phyloP scores from a whole-genome alignment of 352 stramenopile genomes.

The Phytophthora kernoviae region DNA sequence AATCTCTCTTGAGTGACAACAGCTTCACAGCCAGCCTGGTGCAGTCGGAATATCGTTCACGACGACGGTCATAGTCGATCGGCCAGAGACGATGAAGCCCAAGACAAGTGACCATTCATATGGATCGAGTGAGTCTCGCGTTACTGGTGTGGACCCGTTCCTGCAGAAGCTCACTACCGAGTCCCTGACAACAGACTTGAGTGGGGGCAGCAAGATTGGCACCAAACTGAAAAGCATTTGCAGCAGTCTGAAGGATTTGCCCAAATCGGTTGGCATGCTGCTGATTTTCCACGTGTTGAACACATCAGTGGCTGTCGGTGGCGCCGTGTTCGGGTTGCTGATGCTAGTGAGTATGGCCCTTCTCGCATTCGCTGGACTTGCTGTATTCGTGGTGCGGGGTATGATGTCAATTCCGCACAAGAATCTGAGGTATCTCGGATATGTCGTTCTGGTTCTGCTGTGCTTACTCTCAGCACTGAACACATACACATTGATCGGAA shows the following conservation, averaged over 20 bases:
- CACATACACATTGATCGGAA: conserved; percentile 5
- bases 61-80: neutral
- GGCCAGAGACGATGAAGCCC: neutral
- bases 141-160: neutral
- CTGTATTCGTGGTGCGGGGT: neutral
- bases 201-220: too few relatives aligned
- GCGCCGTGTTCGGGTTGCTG: conserved; percentile 6
- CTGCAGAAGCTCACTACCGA: neutral
- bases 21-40: too few relatives aligned
- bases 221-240: neutral
- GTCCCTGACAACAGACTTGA: neutral
- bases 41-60: too few relatives aligned
- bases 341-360: conserved; percentile 16
- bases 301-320: conserved; percentile 7
- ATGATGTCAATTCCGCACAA: conserved; percentile 1
- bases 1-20: too few relatives aligned
- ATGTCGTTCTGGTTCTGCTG: conserved; percentile 4
- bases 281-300: conserved; percentile 25
- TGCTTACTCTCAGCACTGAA: conserved; percentile 12
- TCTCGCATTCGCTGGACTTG: conserved; percentile 4
- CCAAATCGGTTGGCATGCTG: conserved; percentile 11
- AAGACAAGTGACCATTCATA: neutral
- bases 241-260: neutral
- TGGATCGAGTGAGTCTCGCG: neutral
- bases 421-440: conserved; percentile 6